phyloP scores from a whole-genome alignment of 208 protist species.

The Lotmaria passim region DNA sequence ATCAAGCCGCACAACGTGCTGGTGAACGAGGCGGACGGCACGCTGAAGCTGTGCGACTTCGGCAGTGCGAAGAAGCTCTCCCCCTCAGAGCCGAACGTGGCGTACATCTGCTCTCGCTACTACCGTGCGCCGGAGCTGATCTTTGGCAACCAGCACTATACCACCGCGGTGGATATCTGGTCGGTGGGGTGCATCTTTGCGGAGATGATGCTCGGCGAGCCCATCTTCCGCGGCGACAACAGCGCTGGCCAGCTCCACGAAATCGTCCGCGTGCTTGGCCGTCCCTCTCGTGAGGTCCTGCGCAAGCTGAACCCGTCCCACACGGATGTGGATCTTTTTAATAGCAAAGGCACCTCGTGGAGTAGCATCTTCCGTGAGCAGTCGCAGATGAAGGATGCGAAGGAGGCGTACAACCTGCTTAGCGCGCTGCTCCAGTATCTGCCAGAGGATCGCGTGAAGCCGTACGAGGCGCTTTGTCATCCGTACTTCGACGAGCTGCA shows the following conservation, averaged over 20 bases:
- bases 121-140: constrained; percentile 99
- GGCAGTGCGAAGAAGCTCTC: constrained; percentile 99
- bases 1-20: constrained; percentile 99
- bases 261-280: constrained; percentile 97
- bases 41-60: constrained; percentile 98
- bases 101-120: constrained; percentile 99
- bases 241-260: constrained; percentile 98
- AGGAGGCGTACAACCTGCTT: constrained; percentile 94
- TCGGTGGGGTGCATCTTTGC: constrained; percentile 99
- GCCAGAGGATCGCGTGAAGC: constrained; percentile 85
- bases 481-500: constrained; percentile 99
- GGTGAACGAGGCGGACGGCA: constrained; percentile 96
- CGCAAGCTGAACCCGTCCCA: constrained; percentile 67
- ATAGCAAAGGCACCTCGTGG: constrained; percentile 66
- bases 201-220: constrained; percentile 99
- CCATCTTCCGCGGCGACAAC: constrained; percentile 99
- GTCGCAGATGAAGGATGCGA: constrained; percentile 39
- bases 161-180: constrained; percentile 99
- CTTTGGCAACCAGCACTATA: constrained; percentile 99
- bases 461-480: constrained; percentile 94
- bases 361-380: constrained; percentile 59
- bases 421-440: constrained; percentile 94
- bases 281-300: constrained; percentile 81
- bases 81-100: constrained; percentile 97
- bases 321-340: constrained; percentile 53